These are phyloP conservation scores for Petunia hybrid DNA, from an alignment of 305 asterid species.

Conservation along the genomic window DNA sequence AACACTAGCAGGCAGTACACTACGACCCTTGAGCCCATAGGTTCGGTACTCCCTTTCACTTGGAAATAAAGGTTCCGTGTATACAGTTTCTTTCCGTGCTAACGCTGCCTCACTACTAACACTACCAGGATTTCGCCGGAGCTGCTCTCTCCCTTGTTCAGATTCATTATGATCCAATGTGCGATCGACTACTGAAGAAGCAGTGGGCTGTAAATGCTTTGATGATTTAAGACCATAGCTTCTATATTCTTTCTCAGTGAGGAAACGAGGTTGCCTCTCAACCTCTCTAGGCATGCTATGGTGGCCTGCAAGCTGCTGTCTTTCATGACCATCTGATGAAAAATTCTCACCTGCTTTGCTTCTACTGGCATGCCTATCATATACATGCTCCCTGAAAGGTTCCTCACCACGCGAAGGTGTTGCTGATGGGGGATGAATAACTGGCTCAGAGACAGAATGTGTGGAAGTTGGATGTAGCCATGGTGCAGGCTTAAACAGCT, in stretches of 20 bases:
- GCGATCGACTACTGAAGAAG: slow-evolving; percentile 37
- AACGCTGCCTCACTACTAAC: slow-evolving; percentile 35
- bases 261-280: slow-evolving; percentile 51
- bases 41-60: slow-evolving; percentile 62
- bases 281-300: slow-evolving; percentile 37
- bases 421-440: slow-evolving; percentile 30
- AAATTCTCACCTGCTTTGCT: slow-evolving; percentile 40
- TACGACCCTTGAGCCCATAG: slow-evolving; percentile 61
- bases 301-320: slow-evolving; percentile 38
- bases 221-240: slow-evolving; percentile 67
- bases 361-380: slow-evolving; percentile 38
- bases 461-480: slow-evolving; percentile 45
- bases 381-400: slow-evolving; percentile 38
- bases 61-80: slow-evolving; percentile 45
- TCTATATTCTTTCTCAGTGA: slow-evolving; percentile 77
- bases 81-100: slow-evolving; percentile 46
- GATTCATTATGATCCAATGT: slow-evolving; percentile 42
- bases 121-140: slow-evolving; percentile 44
- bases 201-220: slow-evolving; percentile 46
- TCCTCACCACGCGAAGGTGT: slow-evolving; percentile 42
- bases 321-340: slow-evolving; percentile 41
- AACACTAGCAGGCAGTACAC: slow-evolving; percentile 33
- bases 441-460: slow-evolving; percentile 37
- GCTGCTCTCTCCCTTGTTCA: slow-evolving; percentile 51
- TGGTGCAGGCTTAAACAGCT: slow-evolving; percentile 62